Conservation (phyloP, 1,284 basidiomycete genomes). For the Flammula alnicola region DNA sequence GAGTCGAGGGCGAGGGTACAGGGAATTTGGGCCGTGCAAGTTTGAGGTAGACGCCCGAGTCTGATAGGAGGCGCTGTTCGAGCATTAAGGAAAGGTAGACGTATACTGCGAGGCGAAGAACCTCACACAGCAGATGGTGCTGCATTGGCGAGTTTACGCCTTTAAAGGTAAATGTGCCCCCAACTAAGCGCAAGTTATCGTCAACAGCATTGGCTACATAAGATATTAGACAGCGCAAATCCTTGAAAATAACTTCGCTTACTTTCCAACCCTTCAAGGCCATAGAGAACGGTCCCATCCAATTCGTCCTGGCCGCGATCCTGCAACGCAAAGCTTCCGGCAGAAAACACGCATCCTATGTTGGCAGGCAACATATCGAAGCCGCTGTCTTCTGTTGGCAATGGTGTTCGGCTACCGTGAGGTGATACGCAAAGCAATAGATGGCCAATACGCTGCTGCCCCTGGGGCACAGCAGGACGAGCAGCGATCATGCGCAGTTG, state of each 20-base stretch:
- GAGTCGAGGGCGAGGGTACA: constrained; percentile 34
- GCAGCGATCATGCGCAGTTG: constrained; percentile 38
- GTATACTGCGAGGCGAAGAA: constrained; percentile 61
- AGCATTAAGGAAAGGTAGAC: constrained; percentile 61
- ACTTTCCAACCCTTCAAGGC: constrained; percentile 56
- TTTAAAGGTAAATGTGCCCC: constrained; percentile 62
- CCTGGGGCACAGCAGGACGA: constrained; percentile 12
- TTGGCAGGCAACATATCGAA: constrained; percentile 45
- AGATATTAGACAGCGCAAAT: background rate
- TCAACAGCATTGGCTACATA: constrained; percentile 21
- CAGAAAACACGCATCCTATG: constrained; percentile 50
- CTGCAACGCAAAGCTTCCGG: constrained; percentile 47
- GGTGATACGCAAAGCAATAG: constrained; percentile 54
- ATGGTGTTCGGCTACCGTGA: constrained; percentile 32
- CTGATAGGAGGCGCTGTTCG: constrained; percentile 61
- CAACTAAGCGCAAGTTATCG: constrained; percentile 46
- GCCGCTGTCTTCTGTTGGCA: constrained; percentile 44
- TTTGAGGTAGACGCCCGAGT: constrained; percentile 52
- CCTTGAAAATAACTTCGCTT: constrained; percentile 22
- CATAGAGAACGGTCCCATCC: constrained; percentile 47
- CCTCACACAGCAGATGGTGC: constrained; percentile 47
- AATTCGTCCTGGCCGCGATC: constrained; percentile 33
- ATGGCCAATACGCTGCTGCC: constrained; percentile 39
- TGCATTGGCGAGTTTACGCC: constrained; percentile 47
- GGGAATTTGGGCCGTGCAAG: constrained; percentile 43